Base-by-base conservation (phyloP, 345 rosid species). In the Ceriops decandra region DNA sequence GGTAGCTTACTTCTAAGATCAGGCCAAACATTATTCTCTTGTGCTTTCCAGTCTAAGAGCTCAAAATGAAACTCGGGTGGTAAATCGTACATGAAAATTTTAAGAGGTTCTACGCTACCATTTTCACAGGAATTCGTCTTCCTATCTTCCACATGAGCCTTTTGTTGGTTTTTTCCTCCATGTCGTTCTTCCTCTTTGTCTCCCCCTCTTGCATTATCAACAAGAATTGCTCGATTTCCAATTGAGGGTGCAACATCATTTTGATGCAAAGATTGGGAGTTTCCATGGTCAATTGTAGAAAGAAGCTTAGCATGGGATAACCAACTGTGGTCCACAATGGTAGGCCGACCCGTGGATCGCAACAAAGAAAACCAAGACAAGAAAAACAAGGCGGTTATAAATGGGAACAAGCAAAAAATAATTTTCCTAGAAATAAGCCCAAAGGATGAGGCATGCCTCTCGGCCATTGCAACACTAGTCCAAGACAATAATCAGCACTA, bases 71-170 rank as follows among this genome's bases (percentile, higher is more conserved):
- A 95, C 78, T 90, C 93, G 0, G 97, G 83, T 49, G 82, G 85
- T 78, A 95, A 81, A 79, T 95, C 96, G 74, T 92, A 95, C 99
- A 95, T 86, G 79, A 77, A 95, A 30, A 95, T 87, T 77, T 81
- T 90, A 60, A 92, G 90, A 9, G 82, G 80, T 8, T 36, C 68
- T 36, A 68, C 72, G 27, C 11, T 11, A 51, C 74, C 67, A 4
- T 60, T 52, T 35, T 20, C 28, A 26, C 1, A 13, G 32, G 71
- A 63, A 64, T 38, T 38, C 46, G 75, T 77, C 27, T 46, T 67
- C 64, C 69, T 58, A 52, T 33, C 57, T 24, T 67, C 71, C 28
- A 60, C 7, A 49, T 16, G 72, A 64, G 52, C 46, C 57, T 66
- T 52, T 67, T 57, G 30, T 65, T 52, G 68, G 21, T 60, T 4